Base-by-base conservation (phyloP, 83 land plant genomes). In the Picea mariana region DNA sequence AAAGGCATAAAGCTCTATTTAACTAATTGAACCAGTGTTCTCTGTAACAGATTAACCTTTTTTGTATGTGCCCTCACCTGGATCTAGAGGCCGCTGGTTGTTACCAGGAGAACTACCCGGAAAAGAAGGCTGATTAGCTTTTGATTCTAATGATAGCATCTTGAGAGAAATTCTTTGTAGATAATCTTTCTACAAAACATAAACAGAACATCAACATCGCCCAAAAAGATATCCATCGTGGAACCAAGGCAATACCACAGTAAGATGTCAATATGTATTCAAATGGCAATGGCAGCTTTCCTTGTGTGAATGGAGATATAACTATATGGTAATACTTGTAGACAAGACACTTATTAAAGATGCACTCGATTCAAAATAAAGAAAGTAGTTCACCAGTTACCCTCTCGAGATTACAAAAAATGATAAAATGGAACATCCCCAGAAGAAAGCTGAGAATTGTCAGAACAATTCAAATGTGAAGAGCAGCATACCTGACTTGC, bases 161-260 rank as follows among this genome's bases (percentile, higher is more conserved):
- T 96, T 96, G 78, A 96, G 62, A 65, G 98, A 95, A 76, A 95
- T 92, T 83, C 82, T 95, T 40, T 91, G 80, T 15, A 93, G 85
- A 86, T 95, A 95, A 83, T 95, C 96, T 82, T 91, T 85, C 98
- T 95, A 92, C 34, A 77, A 84, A 63, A 63, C 16, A 69, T 17
- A 26, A 40, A 62, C 15, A 47, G 20, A 13, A 9, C 68, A 79
- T 38, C 15, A 61, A 38, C 38, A 49, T 47, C 49, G n/a, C 60
- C 49, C 81, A 24, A 59, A 55, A 24, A 78, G 66, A 26, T 1
- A 47, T 47, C 49, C 1, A 34, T 34, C 38, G 7, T 47, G 49
- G 9, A 47, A 47, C 49, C 49, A 47, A 47, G 49, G 49, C 49
- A 47, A 47, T 47, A 47, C 49, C 49, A 47, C 9, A 47, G 49